Evolutionary conservation across 202 grass and related monocot genomes (phyloP), one percentile per base, ranked within the genome.

Genomic region (Dendrocalamus latiflorus): DNA sequence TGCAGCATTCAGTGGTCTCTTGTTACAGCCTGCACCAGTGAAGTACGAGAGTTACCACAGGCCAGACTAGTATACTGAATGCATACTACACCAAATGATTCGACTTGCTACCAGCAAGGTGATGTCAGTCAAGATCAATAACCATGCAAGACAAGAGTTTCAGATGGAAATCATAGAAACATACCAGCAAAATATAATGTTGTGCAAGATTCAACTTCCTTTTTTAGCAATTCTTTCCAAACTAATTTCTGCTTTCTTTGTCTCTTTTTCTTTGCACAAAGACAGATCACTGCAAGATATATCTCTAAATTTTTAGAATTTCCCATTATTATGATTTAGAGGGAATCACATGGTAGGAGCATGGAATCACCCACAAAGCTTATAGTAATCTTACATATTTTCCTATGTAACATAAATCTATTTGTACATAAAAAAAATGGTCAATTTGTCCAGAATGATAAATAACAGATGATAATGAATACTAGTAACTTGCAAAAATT

Each of bases 11-110:
- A 80, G 80, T 84, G 84, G 69, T 70, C 70, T 60, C 24, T 90
- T 84, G 62, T 90, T 87, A 83, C 88, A 90, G 83, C 79, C 84
- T 75, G 84, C 74, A 69, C 53, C 60, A 80, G 45, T 87, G 63
- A 70, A 76, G 45, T 90, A 83, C 63, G 51, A 69, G 43, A 83
- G 79, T 86, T 76, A 81, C 74, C 72, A 83, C 50, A 86, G 58
- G 53, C 71, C 74, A 87, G 75, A 25, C 83, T 79, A 83, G 69
- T 80, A 83, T 75, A 79, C 62, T 78, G 36, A 65, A 84, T 87
- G 63, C 80, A 84, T 75, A 69, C 36, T 80, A 65, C 41, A 47
- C 74, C 72, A 77, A 78, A 72, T 77, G 20, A 64, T 75, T 60
- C 21, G 48, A 72, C 72, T 77, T 69, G 56, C 4, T 26, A 68